Percentiles rank a stretch among this genome's conserved stretches.
These are phyloP conservation scores for Corchorus olitorius DNA, from an alignment of 345 rosid species.

Conservation along the genomic window DNA sequence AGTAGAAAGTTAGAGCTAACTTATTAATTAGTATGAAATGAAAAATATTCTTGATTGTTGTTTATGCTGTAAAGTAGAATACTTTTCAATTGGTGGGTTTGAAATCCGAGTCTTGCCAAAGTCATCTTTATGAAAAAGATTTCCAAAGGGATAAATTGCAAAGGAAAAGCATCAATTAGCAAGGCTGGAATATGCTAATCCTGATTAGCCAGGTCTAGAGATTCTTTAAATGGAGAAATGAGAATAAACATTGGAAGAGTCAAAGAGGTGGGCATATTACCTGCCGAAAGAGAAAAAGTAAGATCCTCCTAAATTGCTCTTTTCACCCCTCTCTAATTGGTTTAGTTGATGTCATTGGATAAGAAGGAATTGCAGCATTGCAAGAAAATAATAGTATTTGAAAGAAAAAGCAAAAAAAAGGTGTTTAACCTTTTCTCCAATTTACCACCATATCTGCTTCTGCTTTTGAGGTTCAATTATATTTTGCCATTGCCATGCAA, in stretches of 20 bases:
- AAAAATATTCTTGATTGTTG: neutral
- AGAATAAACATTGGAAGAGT: slow-evolving; percentile 21
- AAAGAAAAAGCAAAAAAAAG: no score
- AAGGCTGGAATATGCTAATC: slow-evolving; percentile 35
- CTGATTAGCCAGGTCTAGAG: neutral
- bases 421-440: no score
- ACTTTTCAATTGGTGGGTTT: neutral
- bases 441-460: no score
- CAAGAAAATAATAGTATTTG: neutral
- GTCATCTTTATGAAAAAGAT: neutral
- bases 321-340: no score
- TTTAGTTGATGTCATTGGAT: slow-evolving; percentile 1
- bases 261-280: slow-evolving; percentile 13
- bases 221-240: neutral
- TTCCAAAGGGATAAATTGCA: slow-evolving; percentile 4
- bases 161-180: slow-evolving; percentile 2
- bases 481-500: no score
- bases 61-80: neutral
- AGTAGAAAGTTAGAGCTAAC: no score
- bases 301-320: neutral
- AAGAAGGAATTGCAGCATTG: slow-evolving; percentile 19
- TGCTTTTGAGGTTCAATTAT: no score
- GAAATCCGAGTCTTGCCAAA: neutral
- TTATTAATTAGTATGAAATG: neutral
- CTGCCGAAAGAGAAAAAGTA: slow-evolving; percentile 9